Conservation (phyloP, 1,284 basidiomycete genomes). For the Sporisorium sorghi region DNA sequence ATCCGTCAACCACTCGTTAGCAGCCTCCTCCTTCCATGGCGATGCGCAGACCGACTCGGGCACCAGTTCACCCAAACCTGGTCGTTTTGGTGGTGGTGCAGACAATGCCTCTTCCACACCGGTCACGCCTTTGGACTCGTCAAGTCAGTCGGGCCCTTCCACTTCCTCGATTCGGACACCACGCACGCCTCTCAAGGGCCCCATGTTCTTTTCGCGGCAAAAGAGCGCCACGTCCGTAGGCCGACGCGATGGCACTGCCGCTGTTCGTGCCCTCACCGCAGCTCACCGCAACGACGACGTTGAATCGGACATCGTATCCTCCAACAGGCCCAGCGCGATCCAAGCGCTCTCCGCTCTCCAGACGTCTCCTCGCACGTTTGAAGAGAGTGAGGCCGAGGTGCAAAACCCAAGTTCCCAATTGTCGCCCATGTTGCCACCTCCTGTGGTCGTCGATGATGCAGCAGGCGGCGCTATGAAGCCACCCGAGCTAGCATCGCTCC, state of each 20-base stretch:
- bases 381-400: constrained; percentile 11
- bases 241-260: constrained; percentile 31
- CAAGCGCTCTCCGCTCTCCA: constrained; percentile 8
- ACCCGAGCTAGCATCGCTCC: constrained; percentile 19
- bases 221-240: constrained; percentile 38
- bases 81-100: constrained; percentile 3
- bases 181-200: constrained; percentile 42
- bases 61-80: constrained; percentile 22
- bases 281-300: constrained; percentile 26
- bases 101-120: constrained; percentile 22
- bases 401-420: constrained; percentile 6
- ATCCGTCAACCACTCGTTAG: constrained; percentile 34
- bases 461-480: constrained; percentile 28
- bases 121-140: constrained; percentile 33
- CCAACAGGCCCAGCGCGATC: neutral
- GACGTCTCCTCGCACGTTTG: constrained; percentile 14
- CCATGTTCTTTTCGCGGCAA: constrained; percentile 43
- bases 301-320: constrained; percentile 13
- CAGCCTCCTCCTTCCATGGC: constrained; percentile 26
- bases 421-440: constrained; percentile 34
- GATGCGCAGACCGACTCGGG: constrained; percentile 31
- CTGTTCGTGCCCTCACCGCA: constrained; percentile 28
- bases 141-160: constrained; percentile 28
- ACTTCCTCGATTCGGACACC: constrained; percentile 30
- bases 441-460: constrained; percentile 18